These are phyloP conservation scores for Carallia pectinifolia DNA, from an alignment of 345 rosid genomes.

Conservation along the genomic window DNA sequence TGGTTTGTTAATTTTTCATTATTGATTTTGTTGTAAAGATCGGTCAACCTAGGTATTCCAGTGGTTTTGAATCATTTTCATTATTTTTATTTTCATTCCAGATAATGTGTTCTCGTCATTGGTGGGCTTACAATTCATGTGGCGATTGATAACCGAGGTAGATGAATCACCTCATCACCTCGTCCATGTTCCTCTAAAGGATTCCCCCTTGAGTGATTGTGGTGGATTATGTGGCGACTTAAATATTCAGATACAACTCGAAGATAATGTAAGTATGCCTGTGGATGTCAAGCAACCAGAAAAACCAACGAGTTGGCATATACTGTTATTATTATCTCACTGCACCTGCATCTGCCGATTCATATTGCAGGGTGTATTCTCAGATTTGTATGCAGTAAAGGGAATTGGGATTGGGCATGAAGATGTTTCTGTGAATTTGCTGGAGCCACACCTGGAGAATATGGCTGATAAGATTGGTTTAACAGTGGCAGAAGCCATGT, in stretches of 20 bases:
- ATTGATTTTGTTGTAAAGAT: constrained; percentile 3
- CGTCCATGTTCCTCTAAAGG: constrained; percentile 85
- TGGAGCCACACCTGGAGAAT: constrained; percentile 63
- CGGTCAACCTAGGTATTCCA: constrained; percentile 7
- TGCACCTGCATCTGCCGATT: constrained; percentile 14
- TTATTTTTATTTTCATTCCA: constrained; percentile 24
- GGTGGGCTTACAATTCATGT: constrained; percentile 87
- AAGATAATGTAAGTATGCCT: constrained; percentile 60
- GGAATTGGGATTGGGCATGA: constrained; percentile 86
- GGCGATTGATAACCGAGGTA: constrained; percentile 68
- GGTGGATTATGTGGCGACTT: constrained; percentile 89
- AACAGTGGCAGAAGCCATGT: constrained; percentile 98
- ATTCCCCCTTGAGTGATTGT: constrained; percentile 89
- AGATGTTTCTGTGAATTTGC: constrained; percentile 71
- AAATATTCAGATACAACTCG: constrained; percentile 73
- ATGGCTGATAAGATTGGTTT: constrained; percentile 69
- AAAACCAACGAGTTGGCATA: background rate
- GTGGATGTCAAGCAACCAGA: constrained; percentile 7
- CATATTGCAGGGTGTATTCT: constrained; percentile 72
- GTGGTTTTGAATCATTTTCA: too few species aligned
- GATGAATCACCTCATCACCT: constrained; percentile 68
- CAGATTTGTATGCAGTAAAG: constrained; percentile 82
- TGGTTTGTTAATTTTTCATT: background rate
- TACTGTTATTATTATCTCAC: constrained; percentile 11
- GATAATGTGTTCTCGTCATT: constrained; percentile 90